Base-by-base conservation (phyloP, 495 filamentous ascomycete species). In the Baudoinia panamericana region DNA sequence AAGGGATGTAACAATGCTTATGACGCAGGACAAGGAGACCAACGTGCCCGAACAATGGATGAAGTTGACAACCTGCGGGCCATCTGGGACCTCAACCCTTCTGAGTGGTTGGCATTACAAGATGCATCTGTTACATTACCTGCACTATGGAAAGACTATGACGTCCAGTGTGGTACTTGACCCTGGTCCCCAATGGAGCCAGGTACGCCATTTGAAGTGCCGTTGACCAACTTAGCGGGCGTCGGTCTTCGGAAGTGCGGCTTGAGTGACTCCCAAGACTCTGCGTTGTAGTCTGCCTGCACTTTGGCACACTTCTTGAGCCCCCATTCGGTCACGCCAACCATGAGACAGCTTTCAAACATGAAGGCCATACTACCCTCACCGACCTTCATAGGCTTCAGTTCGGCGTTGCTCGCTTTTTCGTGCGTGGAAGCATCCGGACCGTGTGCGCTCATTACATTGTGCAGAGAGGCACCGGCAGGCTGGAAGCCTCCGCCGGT, bases 301-400 rank as follows among this genome's bases (percentile, higher is more conserved):
- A 92, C 80, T 66, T 88, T 92, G 52, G 71, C 66, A 50, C 85
- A 93, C 31, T 68, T 76, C 60, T 82, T 78, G 37, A 93, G 59
- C 0, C 84, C 86, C 86, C 86, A 94, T 48, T 88, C 82, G 12
- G 85, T 92, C 11, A 93, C 84, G 3, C 86, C 86, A 8, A 94
- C 72, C 86, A 93, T 92, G 28, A 59, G 48, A 31, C 45, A 57
- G 60, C 70, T 75, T 57, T 78, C 74, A 58, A 78, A 78, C 74
- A 78, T 78, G 43, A 78, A 78, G 5, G 73, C 73, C 70, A 78
- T 70, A 43, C 71, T 75, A 12, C 70, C 69, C 38, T 73, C 72
- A 0, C 73, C 74, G 20, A 76, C 66, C 56, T 77, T 78, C 36
- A 53, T 55, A 8, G 74, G 74, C 54, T 69, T 69, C 42, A 76